These are phyloP conservation scores for Guyanaporus albipodus DNA, from an alignment of 768 basidiomycete species.

Conservation along the genomic window DNA sequence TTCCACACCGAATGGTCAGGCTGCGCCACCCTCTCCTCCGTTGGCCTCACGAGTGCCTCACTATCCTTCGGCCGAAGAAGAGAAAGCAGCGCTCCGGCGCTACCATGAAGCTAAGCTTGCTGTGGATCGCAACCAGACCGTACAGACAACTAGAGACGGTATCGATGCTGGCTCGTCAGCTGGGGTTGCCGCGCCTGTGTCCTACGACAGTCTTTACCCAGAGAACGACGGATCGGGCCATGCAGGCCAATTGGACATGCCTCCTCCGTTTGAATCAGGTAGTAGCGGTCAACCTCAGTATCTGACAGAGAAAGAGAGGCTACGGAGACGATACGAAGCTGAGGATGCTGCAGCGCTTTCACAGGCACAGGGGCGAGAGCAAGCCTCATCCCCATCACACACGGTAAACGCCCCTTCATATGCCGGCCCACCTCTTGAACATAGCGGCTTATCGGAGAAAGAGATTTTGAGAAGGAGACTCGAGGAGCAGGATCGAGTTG, in stretches of 20 bases:
- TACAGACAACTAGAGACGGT: conserved; percentile 25
- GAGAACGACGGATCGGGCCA: conserved; percentile 26
- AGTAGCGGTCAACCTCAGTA: conserved; percentile 36
- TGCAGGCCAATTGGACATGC: conserved; percentile 34
- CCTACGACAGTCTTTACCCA: conserved; percentile 63
- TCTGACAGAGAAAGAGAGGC: conserved; percentile 62
- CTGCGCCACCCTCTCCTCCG: conserved; percentile 28
- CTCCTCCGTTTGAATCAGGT: conserved; percentile 52
- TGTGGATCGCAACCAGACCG: conserved; percentile 55
- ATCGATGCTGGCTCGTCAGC: conserved; percentile 14
- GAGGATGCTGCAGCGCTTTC: conserved; percentile 55
- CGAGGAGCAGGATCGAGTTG: conserved; percentile 51
- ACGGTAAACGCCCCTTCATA: conserved; percentile 22
- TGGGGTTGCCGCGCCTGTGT: conserved; percentile 40
- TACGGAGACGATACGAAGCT: conserved; percentile 61
- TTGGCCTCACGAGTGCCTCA: conserved; percentile 36
- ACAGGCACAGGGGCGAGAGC: conserved; percentile 13
- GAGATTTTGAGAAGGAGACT: conserved; percentile 52
- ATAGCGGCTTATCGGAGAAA: conserved; percentile 45
- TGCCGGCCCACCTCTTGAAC: conserved; percentile 19
- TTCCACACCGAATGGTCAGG: conserved; percentile 22
- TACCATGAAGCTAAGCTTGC: conserved; percentile 72
- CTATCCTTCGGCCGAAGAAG: conserved; percentile 64
- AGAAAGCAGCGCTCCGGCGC: conserved; percentile 64
- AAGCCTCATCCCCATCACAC: conserved; percentile 17